A percentile compares a stretch with the other conserved stretches of the same genome.
Evolutionary conservation across 768 basidiomycete genomes (phyloP).

Genomic region (Russula olivacea): DNA sequence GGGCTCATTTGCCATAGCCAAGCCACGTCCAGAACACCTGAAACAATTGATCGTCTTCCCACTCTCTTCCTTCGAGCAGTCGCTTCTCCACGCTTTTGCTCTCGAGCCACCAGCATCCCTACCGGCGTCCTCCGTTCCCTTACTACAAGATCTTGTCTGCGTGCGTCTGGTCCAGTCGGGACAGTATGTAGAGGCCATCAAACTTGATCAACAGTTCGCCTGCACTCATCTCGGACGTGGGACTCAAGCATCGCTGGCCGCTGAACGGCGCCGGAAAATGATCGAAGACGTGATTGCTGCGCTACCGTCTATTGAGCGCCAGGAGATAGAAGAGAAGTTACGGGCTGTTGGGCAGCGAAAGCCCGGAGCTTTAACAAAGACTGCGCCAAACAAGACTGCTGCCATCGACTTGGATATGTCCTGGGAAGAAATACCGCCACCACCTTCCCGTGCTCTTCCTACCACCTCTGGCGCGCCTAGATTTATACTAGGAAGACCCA

Average conservation of each 20-base stretch:
- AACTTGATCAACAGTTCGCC: slow-evolving; percentile 59
- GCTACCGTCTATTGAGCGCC: slow-evolving; percentile 58
- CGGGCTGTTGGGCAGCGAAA: slow-evolving; percentile 6
- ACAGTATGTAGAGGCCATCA: slow-evolving; percentile 64
- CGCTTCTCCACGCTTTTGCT: slow-evolving; percentile 50
- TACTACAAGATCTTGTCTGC: slow-evolving; percentile 73
- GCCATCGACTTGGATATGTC: slow-evolving; percentile 46
- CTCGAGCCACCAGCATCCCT: slow-evolving; percentile 48
- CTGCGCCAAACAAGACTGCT: slow-evolving; percentile 21
- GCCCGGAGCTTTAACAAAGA: slow-evolving; percentile 4
- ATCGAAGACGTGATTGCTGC: slow-evolving; percentile 63
- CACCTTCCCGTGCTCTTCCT: slow-evolving; percentile 28
- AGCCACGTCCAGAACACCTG: slow-evolving; percentile 44
- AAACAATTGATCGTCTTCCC: slow-evolving; percentile 60
- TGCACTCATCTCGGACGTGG: slow-evolving; percentile 26
- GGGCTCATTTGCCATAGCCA: slow-evolving; percentile 11
- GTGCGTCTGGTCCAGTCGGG: slow-evolving; percentile 72
- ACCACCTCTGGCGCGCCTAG: slow-evolving; percentile 4
- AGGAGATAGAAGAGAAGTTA: slow-evolving; percentile 55
- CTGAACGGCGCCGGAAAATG: slow-evolving; percentile 56
- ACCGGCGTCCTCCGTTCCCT: slow-evolving; percentile 44
- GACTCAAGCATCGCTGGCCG: slow-evolving; percentile 38
- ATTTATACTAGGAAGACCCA: slow-evolving; percentile 21
- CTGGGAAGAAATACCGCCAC: slow-evolving; percentile 48
- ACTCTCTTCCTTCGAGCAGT: slow-evolving; percentile 58